phyloP scores from a whole-genome alignment of 2,329 filamentous ascomycete species.

The Macrophomina phaseolina region DNA sequence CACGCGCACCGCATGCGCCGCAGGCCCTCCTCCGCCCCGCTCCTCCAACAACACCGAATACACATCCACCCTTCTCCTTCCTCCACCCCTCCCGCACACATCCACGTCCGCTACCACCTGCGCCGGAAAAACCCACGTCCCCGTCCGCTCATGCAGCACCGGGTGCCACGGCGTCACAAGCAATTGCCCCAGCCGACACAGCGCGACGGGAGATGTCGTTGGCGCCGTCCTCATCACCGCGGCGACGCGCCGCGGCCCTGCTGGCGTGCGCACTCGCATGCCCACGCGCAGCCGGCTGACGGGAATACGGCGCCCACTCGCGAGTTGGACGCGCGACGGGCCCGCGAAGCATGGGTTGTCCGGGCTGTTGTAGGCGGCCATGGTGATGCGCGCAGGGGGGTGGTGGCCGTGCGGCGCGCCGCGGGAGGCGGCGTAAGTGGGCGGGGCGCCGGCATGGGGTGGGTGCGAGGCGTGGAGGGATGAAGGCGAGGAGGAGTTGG shows the following conservation, averaged over 20 bases:
- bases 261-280: conserved; percentile 52
- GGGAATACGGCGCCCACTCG: conserved; percentile 46
- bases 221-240: conserved; percentile 60
- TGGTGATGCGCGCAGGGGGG: conserved; percentile 33
- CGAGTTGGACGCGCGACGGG: conserved; percentile 54
- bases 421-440: not conserved
- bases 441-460: not conserved
- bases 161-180: conserved; percentile 68
- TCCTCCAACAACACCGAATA: conserved; percentile 64
- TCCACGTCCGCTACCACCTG: conserved; percentile 37
- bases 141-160: conserved; percentile 45
- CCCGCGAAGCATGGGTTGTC: conserved; percentile 61
- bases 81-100: conserved; percentile 43
- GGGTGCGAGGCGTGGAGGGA: too few relatives aligned
- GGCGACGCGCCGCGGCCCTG: conserved; percentile 56
- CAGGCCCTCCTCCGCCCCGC: conserved; percentile 41
- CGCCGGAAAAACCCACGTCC: conserved; percentile 56
- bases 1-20: conserved; percentile 58
- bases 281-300: conserved; percentile 55
- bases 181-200: conserved; percentile 57
- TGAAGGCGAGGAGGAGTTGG: too few relatives aligned
- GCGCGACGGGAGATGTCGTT: conserved; percentile 32
- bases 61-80: conserved; percentile 58
- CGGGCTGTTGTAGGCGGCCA: conserved; percentile 53
- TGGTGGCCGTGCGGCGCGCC: not conserved